Percentiles rank a stretch among this genome's conserved stretches.
Evolutionary conservation across 2,329 filamentous ascomycete species (phyloP).

Genomic region (Didymella pinodella): DNA sequence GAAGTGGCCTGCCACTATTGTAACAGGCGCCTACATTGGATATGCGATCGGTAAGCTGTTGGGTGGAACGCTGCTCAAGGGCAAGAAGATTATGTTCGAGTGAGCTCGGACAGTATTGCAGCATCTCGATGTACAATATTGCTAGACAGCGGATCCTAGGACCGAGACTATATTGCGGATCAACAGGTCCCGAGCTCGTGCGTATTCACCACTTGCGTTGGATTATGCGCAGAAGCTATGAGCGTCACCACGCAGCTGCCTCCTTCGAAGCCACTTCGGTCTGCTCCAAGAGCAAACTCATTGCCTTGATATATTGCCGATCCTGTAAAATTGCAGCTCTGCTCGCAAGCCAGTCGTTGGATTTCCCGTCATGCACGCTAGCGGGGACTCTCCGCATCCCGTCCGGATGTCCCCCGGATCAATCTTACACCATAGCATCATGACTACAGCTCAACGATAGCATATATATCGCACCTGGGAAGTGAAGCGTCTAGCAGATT

Average conservation of each 20-base stretch:
- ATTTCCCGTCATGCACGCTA: conserved; percentile 15
- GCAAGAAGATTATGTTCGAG: conserved; percentile 56
- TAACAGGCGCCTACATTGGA: conserved; percentile 82
- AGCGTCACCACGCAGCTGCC: background rate
- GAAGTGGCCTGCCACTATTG: conserved; percentile 92
- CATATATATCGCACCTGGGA: conserved; percentile 2
- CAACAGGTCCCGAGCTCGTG: background rate
- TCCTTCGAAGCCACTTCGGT: background rate
- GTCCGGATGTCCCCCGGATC: conserved; percentile 3
- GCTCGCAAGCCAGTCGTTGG: background rate
- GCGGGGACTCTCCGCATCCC: conserved; percentile 12
- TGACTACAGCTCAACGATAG: background rate
- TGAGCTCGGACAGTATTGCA: conserved; percentile 23
- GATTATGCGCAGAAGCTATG: background rate
- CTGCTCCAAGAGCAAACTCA: background rate
- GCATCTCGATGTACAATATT: background rate
- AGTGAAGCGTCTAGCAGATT: background rate
- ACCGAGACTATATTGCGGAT: background rate
- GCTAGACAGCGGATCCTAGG: background rate
- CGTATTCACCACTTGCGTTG: background rate
- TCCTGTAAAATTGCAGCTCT: background rate
- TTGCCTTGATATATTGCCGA: background rate
- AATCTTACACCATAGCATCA: conserved; percentile 13
- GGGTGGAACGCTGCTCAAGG: conserved; percentile 60
- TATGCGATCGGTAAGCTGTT: conserved; percentile 74